Base-by-base conservation (phyloP, 139 green algal species). In the Microglena sp. region DNA sequence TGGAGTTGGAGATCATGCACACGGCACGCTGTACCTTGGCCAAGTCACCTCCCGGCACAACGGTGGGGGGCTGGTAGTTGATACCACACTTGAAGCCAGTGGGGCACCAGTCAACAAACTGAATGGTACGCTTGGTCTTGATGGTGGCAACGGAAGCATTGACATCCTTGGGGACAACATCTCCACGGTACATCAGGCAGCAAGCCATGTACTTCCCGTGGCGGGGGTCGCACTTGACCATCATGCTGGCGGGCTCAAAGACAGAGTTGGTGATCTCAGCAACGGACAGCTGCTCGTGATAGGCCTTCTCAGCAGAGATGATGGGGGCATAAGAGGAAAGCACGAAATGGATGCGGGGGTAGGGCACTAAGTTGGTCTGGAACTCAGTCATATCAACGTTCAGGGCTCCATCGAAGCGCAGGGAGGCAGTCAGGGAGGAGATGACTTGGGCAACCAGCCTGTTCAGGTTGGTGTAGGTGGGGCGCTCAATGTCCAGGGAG, bases 1-100 rank as follows among this genome's bases (percentile, higher is more conserved):
- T 99, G 67, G 85, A 94, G 93, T 99, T 99, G 79, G 88, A 94
- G 80, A 99, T 99, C 93, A 99, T 99, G 92, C 93, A 99, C 76
- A 98, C 93, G 59, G 93, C 91, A 66, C 93, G 90, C 89, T 98
- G 90, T 64, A 99, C 92, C 92, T 99, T 99, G 76, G 93, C 93
- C 61, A 99, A 84, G 71, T 99, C 93, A 62, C 91, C 93, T 66
- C 92, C 93, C 5, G 90, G 90, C 50, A 97, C 93, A n/a, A 98
- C 90, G 55, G 91, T 97, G 64, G 94, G 94, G 3, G 93, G 93
- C 90, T 98, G 93, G 92, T 97, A 97, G 91, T 98, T 99, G 88
- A 99, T 98, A 75, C 93, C 93, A 80, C 92, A 97, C 90, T 99
- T 99, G 87, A 99, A 99, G 55, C 91, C 93, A 50, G 93, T 97